A percentile compares a stretch with the other conserved stretches of the same genome.
Conservation (phyloP, 148 eudicot species). For the Salicornia ramosissima region DNA sequence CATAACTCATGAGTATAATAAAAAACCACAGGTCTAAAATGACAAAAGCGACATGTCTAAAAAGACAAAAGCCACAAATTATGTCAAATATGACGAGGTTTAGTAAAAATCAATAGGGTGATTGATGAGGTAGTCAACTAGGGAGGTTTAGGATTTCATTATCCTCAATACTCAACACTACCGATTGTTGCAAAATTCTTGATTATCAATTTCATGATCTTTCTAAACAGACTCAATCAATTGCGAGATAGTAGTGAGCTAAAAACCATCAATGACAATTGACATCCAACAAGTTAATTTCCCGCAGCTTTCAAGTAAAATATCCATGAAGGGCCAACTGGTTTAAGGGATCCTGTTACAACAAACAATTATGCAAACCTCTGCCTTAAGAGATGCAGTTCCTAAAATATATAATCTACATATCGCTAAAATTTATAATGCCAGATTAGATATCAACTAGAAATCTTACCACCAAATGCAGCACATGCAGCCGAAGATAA, state of each 20-base stretch:
- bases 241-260: not conserved
- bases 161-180: not conserved
- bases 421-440: not conserved
- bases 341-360: not conserved
- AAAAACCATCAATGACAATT: not conserved
- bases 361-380: not conserved
- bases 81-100: too few species aligned
- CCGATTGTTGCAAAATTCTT: not conserved
- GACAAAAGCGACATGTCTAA: too few species aligned
- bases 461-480: conserved; percentile 72
- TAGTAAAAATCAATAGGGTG: not conserved
- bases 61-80: too few species aligned
- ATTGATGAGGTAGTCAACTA: not conserved
- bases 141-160: not conserved
- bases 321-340: not conserved
- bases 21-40: too few species aligned
- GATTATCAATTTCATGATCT: not conserved
- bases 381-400: not conserved
- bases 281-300: not conserved
- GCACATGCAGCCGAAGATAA: conserved; percentile 62
- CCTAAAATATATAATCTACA: too few species aligned
- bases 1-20: too few species aligned
- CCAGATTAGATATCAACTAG: not conserved
- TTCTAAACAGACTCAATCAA: not conserved
- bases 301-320: not conserved